A percentile compares a stretch with the other conserved stretches of the same genome.
These are phyloP conservation scores for Xylariaceae sp. DNA, from an alignment of 2,329 filamentous ascomycete genomes.

Conservation along the genomic window DNA sequence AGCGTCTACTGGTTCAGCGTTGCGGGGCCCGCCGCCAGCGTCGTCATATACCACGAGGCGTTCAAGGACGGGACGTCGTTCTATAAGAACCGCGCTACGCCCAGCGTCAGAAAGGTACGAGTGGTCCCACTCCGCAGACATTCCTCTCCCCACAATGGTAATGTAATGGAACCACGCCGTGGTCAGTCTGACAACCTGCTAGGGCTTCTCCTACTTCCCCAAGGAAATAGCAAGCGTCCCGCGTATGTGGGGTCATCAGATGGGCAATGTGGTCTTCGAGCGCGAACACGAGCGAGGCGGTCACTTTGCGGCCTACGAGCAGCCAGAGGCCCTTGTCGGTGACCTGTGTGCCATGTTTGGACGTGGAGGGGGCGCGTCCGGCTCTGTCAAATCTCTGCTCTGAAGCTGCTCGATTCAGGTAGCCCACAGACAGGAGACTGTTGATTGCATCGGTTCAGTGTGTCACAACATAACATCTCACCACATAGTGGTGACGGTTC, in stretches of 20 bases:
- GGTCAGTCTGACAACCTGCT: background rate
- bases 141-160: background rate
- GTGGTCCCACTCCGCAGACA: background rate
- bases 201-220: constrained; percentile 11
- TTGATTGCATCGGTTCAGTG: too few species aligned
- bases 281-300: constrained; percentile 8
- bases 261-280: constrained; percentile 13
- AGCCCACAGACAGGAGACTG: too few species aligned
- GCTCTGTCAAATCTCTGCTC: too few species aligned
- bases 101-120: constrained; percentile 5
- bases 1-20: constrained; percentile 13
- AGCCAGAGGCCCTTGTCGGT: constrained; percentile 6
- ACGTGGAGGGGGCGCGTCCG: constrained; percentile 2
- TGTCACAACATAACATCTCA: too few species aligned
- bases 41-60: constrained; percentile 9
- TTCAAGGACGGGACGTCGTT: constrained; percentile 2
- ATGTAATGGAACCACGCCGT: background rate
- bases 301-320: constrained; percentile 9
- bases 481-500: too few species aligned
- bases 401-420: too few species aligned
- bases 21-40: constrained; percentile 8
- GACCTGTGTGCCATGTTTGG: constrained; percentile 8
- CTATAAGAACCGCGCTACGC: background rate
- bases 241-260: constrained; percentile 8
- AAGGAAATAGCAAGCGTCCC: constrained; percentile 8